A percentile compares a stretch with the other conserved stretches of the same genome.
Conservation (phyloP, 2,329 filamentous ascomycete species). For the Aspergillus pseudonomiae region DNA sequence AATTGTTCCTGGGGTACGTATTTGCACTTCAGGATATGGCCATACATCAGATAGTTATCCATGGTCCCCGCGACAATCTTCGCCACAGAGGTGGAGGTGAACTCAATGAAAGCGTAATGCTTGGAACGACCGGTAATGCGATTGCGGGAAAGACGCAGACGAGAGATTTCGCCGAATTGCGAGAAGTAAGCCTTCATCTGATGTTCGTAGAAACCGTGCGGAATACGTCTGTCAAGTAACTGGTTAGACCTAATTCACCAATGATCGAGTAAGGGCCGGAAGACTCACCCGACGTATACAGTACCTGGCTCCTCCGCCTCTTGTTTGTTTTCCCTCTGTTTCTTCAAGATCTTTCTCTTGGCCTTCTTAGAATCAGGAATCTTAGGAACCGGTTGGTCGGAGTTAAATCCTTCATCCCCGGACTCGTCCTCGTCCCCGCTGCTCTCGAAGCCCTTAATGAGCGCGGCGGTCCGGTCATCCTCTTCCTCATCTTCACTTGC, state of each 20-base stretch:
- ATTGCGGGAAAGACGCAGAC: conserved; percentile 84
- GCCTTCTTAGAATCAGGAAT: conserved; percentile 50
- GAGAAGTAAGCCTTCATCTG: conserved; percentile 93
- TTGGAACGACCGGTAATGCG: conserved; percentile 87
- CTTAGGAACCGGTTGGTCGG: conserved; percentile 46
- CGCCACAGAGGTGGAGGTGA: conserved; percentile 74
- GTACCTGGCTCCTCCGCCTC: conserved; percentile 65
- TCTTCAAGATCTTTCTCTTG: conserved; percentile 55
- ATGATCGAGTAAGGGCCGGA: conserved; percentile 8
- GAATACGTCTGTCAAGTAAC: conserved; percentile 63
- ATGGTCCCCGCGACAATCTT: conserved; percentile 93
- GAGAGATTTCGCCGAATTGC: conserved; percentile 84
- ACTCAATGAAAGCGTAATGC: conserved; percentile 95
- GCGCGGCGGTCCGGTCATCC: conserved; percentile 57
- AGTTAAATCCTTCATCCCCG: conserved; percentile 50
- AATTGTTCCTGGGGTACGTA: conserved; percentile 75
- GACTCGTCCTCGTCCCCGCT: conserved; percentile 56
- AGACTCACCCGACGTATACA: conserved; percentile 74
- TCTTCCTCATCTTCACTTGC: conserved; percentile 39
- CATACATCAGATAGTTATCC: conserved; percentile 96
- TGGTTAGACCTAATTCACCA: conserved; percentile 18
- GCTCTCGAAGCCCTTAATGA: conserved; percentile 60
- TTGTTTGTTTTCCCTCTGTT: conserved; percentile 48
- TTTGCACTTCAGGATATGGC: conserved; percentile 89
- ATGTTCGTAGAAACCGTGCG: conserved; percentile 95